Percentiles rank a stretch among this genome's conserved stretches.
These are phyloP conservation scores for Rhodotorula mucilaginosa DNA, from an alignment of 1,284 basidiomycete species.

Conservation along the genomic window DNA sequence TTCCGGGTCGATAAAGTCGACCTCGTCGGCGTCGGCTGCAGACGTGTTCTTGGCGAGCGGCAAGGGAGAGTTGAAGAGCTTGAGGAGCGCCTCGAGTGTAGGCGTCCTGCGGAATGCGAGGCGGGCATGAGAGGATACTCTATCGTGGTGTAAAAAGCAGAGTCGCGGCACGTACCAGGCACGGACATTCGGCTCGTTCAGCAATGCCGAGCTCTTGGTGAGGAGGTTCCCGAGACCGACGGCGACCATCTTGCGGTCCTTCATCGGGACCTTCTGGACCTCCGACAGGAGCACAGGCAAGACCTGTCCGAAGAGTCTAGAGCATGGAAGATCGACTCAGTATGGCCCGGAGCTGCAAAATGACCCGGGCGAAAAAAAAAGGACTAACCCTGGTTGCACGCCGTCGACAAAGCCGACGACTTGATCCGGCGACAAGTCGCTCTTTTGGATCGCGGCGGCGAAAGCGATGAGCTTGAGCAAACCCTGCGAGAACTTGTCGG, in stretches of 20 bases:
- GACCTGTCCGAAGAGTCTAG: constrained; percentile 80
- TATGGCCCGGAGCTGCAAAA: neutral
- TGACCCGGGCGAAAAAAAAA: neutral
- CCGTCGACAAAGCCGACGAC: constrained; percentile 72
- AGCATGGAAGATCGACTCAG: neutral
- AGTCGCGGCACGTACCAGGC: constrained; percentile 61
- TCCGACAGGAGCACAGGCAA: constrained; percentile 77
- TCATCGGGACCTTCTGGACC: constrained; percentile 71
- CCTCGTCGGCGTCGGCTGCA: constrained; percentile 58
- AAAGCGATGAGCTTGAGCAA: constrained; percentile 78
- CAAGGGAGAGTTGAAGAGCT: constrained; percentile 71
- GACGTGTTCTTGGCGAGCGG: constrained; percentile 56
- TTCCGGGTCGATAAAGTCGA: constrained; percentile 80
- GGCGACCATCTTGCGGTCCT: constrained; percentile 77
- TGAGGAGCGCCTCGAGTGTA: constrained; percentile 69
- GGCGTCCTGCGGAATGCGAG: constrained; percentile 56
- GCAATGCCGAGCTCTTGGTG: constrained; percentile 67
- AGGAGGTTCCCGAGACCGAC: constrained; percentile 81
- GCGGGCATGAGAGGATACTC: constrained; percentile 15
- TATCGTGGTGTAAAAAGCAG: neutral
- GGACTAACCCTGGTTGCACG: constrained; percentile 72
- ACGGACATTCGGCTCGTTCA: constrained; percentile 62
- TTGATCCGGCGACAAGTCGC: constrained; percentile 72
- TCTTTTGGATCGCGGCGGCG: constrained; percentile 68
- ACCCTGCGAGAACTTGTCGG: constrained; percentile 80